These are phyloP conservation scores for Glomus cerebriforme DNA, from an alignment of 192 early-diverging fungal species.

Conservation along the genomic window DNA sequence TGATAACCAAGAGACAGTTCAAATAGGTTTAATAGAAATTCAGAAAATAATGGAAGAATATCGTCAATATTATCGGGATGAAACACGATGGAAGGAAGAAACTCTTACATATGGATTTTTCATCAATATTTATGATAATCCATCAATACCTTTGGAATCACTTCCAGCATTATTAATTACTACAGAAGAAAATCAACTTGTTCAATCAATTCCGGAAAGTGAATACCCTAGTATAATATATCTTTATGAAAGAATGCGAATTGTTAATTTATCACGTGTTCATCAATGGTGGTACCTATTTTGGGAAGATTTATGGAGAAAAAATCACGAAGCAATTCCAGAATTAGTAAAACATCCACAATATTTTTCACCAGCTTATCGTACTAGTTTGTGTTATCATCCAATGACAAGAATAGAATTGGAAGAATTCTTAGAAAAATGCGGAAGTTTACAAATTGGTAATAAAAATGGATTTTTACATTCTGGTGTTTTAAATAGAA, in stretches of 20 bases:
- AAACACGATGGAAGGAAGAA: conserved; percentile 53
- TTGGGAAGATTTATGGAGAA: conserved; percentile 69
- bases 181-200: conserved; percentile 40
- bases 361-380: conserved; percentile 67
- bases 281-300: conserved; percentile 68
- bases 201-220: conserved; percentile 31
- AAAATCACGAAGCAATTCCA: conserved; percentile 52
- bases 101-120: conserved; percentile 52
- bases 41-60: conserved; percentile 46
- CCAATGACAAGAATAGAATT: conserved; percentile 57
- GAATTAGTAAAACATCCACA: conserved; percentile 45
- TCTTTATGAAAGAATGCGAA: conserved; percentile 45
- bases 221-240: conserved; percentile 37
- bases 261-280: conserved; percentile 39
- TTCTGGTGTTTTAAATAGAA: conserved; percentile 60
- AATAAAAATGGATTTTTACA: conserved; percentile 59
- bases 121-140: conserved; percentile 49
- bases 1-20: conserved; percentile 57
- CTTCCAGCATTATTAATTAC: conserved; percentile 39
- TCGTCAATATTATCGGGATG: conserved; percentile 49
- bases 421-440: conserved; percentile 53
- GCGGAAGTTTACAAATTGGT: conserved; percentile 42
- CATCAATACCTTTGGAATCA: conserved; percentile 38
- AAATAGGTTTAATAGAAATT: conserved; percentile 42
- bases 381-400: conserved; percentile 58